Conservation (phyloP, 148 eudicot species). For the Vaccinium darrowii region DNA sequence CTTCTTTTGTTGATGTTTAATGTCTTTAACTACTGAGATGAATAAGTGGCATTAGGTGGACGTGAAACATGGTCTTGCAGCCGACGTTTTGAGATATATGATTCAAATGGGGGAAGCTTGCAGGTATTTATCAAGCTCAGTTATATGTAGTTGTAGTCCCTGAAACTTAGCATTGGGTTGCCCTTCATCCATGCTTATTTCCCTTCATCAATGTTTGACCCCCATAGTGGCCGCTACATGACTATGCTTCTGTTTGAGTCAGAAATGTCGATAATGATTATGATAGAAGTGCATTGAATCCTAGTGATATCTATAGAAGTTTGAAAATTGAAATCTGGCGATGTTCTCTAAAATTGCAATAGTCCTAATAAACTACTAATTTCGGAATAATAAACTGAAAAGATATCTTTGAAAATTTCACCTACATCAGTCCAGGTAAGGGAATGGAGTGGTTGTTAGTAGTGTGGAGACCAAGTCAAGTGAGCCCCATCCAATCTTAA, state of each 20-base stretch:
- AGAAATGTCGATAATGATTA: neutral
- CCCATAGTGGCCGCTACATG: neutral
- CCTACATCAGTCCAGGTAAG: neutral
- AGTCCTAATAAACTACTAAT: neutral
- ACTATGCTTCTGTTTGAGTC: neutral
- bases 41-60: slow-evolving; percentile 43
- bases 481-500: neutral
- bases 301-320: neutral
- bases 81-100: slow-evolving; percentile 57
- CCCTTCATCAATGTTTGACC: neutral
- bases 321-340: neutral
- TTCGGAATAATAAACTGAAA: neutral
- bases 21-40: slow-evolving; percentile 5
- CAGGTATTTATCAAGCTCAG: slow-evolving; percentile 33
- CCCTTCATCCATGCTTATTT: neutral
- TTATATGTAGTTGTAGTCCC: neutral
- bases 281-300: neutral
- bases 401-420: neutral
- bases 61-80: slow-evolving; percentile 72
- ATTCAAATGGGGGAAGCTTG: slow-evolving; percentile 74
- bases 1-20: neutral
- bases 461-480: neutral
- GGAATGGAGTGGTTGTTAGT: neutral
- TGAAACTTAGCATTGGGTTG: neutral
- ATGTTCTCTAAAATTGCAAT: neutral